Evolutionary conservation across 805 yeast species (phyloP).

Genomic region (Metschnikowia borealis): DNA sequence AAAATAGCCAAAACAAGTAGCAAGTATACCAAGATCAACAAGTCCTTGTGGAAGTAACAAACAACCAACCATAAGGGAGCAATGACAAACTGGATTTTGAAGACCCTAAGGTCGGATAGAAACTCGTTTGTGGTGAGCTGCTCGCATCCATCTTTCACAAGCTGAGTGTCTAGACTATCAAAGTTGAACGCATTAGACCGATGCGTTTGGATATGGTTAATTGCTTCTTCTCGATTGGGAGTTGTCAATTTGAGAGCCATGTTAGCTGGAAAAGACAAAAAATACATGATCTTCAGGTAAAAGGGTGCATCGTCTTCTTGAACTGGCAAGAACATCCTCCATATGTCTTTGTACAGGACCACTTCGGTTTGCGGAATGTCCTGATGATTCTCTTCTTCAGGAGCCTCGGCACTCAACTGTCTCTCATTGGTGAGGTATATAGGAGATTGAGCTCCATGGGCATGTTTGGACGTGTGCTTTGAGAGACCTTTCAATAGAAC

Average conservation of each 20-base stretch:
- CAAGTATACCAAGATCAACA: background rate
- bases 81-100: conserved; percentile 8
- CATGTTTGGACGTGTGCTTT: conserved; percentile 18
- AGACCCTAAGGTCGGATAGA: conserved; percentile 7
- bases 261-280: conserved; percentile 11
- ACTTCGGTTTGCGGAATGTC: background rate
- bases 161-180: background rate
- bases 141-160: background rate
- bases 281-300: conserved; percentile 1
- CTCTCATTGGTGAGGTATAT: conserved; percentile 8
- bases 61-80: conserved; percentile 7
- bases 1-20: background rate
- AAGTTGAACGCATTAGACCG: conserved; percentile 14
- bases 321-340: conserved; percentile 8
- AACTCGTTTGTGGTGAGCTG: conserved; percentile 4
- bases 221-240: conserved; percentile 17
- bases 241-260: conserved; percentile 13
- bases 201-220: conserved; percentile 7
- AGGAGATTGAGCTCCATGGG: conserved; percentile 1
- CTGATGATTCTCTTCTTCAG: background rate
- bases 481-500: conserved; percentile 31
- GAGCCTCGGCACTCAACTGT: conserved; percentile 6
- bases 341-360: background rate
- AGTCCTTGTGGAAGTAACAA: conserved; percentile 4
- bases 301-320: conserved; percentile 4